phyloP scores from a whole-genome alignment of 441 rosid species.

The Mallotus japonicus region DNA sequence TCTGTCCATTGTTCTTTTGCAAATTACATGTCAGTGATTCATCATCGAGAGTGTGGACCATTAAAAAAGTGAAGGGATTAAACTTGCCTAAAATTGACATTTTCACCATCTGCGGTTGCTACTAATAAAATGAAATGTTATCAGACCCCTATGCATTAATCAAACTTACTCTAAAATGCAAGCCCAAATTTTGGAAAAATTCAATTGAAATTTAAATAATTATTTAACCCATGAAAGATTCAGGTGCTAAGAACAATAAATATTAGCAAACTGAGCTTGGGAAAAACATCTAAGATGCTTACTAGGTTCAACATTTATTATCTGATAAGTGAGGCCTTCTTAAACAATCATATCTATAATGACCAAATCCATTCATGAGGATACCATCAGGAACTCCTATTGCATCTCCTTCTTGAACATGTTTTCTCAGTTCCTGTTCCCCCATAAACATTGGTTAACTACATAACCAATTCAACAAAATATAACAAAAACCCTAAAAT shows the following conservation, averaged over 20 bases:
- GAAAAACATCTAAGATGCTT: constrained; percentile 1
- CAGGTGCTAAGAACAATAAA: neutral
- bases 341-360: constrained; percentile 63
- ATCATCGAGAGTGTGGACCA: neutral
- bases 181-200: neutral
- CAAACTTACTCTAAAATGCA: neutral
- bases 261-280: neutral
- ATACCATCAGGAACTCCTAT: constrained; percentile 76
- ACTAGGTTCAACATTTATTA: constrained; percentile 78
- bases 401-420: constrained; percentile 51
- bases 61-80: neutral
- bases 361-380: constrained; percentile 75
- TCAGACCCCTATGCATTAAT: neutral
- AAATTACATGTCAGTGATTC: neutral
- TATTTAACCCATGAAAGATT: constrained; percentile 8
- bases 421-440: constrained; percentile 66
- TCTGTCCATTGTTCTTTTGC: neutral
- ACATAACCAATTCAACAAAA: constrained; percentile 20
- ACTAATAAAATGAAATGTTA: neutral
- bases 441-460: constrained; percentile 19
- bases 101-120: neutral
- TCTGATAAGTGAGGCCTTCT: constrained; percentile 54
- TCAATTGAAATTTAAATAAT: neutral
- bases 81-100: constrained; percentile 3
- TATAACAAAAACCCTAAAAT: no score